These are phyloP conservation scores for Pseudozyma pruni DNA, from an alignment of 1,284 basidiomycete species.

Conservation along the genomic window DNA sequence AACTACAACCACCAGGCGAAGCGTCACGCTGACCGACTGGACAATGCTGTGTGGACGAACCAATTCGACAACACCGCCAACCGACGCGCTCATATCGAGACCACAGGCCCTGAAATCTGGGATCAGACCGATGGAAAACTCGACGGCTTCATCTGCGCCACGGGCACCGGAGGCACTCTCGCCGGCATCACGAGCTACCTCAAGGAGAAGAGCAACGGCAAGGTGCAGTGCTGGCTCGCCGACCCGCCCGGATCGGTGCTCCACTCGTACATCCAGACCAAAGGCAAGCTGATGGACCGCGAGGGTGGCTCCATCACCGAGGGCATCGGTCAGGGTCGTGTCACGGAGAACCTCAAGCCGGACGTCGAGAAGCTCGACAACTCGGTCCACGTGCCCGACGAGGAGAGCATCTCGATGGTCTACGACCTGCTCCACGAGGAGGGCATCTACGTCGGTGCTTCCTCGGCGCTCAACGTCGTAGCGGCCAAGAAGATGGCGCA, in stretches of 20 bases:
- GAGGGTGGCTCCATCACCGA: constrained; percentile 91
- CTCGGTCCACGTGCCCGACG: constrained; percentile 86
- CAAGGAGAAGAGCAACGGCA: constrained; percentile 83
- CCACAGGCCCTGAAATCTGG: constrained; percentile 98
- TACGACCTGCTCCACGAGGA: constrained; percentile 92
- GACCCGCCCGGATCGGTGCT: constrained; percentile 96
- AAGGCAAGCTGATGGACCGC: constrained; percentile 79
- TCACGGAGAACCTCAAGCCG: constrained; percentile 91
- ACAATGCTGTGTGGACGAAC: constrained; percentile 99
- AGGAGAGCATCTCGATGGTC: constrained; percentile 90
- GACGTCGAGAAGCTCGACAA: constrained; percentile 82
- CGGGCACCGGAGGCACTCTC: constrained; percentile 94
- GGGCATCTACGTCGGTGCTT: constrained; percentile 95
- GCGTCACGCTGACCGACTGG: constrained; percentile 81
- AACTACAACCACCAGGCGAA: constrained; percentile 99
- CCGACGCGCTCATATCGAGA: constrained; percentile 84
- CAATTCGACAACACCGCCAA: constrained; percentile 96
- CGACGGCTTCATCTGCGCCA: constrained; percentile 91
- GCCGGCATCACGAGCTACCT: constrained; percentile 87
- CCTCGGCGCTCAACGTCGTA: constrained; percentile 93
- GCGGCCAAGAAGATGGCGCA: constrained; percentile 89
- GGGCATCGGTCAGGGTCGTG: constrained; percentile 96
- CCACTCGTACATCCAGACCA: constrained; percentile 84
- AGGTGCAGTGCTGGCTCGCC: constrained; percentile 90
- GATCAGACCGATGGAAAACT: constrained; percentile 82